Base-by-base conservation (phyloP, 352 stramenopile species). In the Phytopythium montanum region DNA sequence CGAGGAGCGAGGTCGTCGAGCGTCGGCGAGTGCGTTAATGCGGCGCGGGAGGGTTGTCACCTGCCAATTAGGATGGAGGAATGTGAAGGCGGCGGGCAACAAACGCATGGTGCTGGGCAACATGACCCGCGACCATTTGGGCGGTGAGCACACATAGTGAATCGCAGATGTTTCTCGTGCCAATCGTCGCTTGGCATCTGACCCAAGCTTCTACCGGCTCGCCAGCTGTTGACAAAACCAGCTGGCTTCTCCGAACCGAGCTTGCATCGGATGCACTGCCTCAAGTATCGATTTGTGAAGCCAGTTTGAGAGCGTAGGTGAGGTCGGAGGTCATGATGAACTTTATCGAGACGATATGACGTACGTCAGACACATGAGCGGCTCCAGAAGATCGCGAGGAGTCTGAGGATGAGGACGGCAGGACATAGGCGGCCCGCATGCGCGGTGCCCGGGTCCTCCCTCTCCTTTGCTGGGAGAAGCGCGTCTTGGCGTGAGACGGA, bases 131-230 rank as follows among this genome's bases (percentile, higher is more conserved):
- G n/a, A 29, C 42, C 42, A 49, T 49, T 49, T 49, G 42, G 42
- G 3, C 7, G 42, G 42, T 29, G 10, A 21, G n/a, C 39, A 14
- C n/a, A 18, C 39, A 49, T 49, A 49, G 7, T 49, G 42, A 49
- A 29, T 12, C 13, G 12, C n/a, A 49, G 16, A 49, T 49, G 9
- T 49, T 19, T 29, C 18, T 2, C 3, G 16, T 41, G 50, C 50
- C 16, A 31, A 56, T 56, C 50, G 50, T 25, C 6, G 5, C 12
- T 5, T 9, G 28, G 28, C 49, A 54, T 55, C 26, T 23, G 28
- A 23, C 44, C 31, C 50, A 18, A 54, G 50, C 50, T 56, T 56
- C 23, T 56, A 56, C 50, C 49, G 25, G 26, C 16, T 36, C 28
- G 50, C 50, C 50, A 56, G 31, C 26, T 56, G 50, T 29, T 21